Evolutionary conservation across 208 protist genomes (phyloP), one percentile per base, ranked within the genome.

Genomic region (Wallacemonas sp.): DNA sequence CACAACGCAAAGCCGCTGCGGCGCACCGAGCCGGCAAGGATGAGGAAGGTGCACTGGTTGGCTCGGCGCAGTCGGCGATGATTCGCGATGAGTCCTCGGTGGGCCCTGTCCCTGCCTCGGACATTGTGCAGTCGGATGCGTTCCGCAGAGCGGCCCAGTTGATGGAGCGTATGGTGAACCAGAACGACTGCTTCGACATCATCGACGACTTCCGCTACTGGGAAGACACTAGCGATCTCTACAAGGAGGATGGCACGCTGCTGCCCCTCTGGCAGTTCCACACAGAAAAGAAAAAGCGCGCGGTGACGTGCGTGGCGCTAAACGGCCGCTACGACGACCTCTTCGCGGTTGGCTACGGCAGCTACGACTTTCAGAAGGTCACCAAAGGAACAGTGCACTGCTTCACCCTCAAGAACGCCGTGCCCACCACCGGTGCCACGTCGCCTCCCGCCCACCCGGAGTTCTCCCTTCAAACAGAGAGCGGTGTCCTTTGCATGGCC

Each of bases 111-210:
- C 77, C 77, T 2, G 68, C 67, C 11, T 76, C 82, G 36, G 84
- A 93, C 49, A 70, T 97, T 19, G 56, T 97, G 28, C 63, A 67
- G n/a, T 90, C 83, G 9, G 62, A 42, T 4, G 33, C 61, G 36
- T 97, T 95, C 54, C 53, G 31, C 22, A 71, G 77, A 21, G 85
- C 91, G 0, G 70, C 97, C 26, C 88, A 94, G 67, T 86, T 98
- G 58, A 84, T 98, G 77, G 97, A 99, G 83, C 88, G 98, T 24
- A 98, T 99, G 97, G 91, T 98, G 22, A 98, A 98, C 70, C 97
- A 98, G 74, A 99, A 99, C 84, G 93, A 94, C 62, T 98, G 84
- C 66, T 79, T 97, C 65, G 97, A 98, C 72, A 97, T 98, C 63
- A 90, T 96, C 39, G 87, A 98, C 47, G 98, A 99, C 84, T 99